Conservation (phyloP, 1,139 yeast species). For the Candida sanyaensis region DNA sequence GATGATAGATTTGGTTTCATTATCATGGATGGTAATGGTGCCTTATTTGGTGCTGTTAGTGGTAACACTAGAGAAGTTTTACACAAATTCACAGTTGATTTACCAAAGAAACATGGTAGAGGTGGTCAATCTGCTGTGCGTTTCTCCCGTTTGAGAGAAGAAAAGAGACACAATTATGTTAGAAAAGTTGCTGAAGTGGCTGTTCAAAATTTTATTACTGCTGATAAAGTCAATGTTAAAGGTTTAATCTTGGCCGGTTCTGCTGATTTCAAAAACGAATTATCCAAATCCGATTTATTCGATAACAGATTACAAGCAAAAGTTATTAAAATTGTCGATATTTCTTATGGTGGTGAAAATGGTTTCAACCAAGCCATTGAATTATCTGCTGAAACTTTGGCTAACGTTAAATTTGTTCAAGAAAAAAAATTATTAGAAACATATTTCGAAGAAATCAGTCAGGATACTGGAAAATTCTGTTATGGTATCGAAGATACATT, state of each 20-base stretch:
- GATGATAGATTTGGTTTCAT: slow-evolving; percentile 97
- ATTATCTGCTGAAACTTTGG: slow-evolving; percentile 91
- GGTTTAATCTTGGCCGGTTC: slow-evolving; percentile 98
- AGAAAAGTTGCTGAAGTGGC: slow-evolving; percentile 98
- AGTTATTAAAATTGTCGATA: slow-evolving; percentile 90
- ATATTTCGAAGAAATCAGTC: slow-evolving; percentile 95
- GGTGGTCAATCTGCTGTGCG: slow-evolving; percentile 99
- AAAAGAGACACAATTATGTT: slow-evolving; percentile 97
- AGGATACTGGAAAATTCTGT: slow-evolving; percentile 95
- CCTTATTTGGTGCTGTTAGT: slow-evolving; percentile 91
- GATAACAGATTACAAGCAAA: slow-evolving; percentile 86
- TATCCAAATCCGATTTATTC: slow-evolving; percentile 88
- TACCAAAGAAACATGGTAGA: slow-evolving; percentile 99
- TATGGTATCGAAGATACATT: slow-evolving; percentile 96
- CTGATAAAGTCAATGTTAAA: slow-evolving; percentile 89
- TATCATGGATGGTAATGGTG: slow-evolving; percentile 99
- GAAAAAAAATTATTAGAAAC: slow-evolving; percentile 92
- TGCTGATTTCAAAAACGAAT: slow-evolving; percentile 96
- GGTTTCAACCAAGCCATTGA: slow-evolving; percentile 99
- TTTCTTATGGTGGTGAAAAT: slow-evolving; percentile 98
- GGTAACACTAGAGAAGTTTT: slow-evolving; percentile 96
- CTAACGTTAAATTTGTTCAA: slow-evolving; percentile 96
- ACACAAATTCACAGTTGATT: slow-evolving; percentile 94
- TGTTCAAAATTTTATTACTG: slow-evolving; percentile 91
- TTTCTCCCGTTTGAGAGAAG: slow-evolving; percentile 98